Percentiles rank a stretch among this genome's conserved stretches.
These are phyloP conservation scores for Spergularia bocconei DNA, from an alignment of 148 eudicot genomes.

Conservation along the genomic window DNA sequence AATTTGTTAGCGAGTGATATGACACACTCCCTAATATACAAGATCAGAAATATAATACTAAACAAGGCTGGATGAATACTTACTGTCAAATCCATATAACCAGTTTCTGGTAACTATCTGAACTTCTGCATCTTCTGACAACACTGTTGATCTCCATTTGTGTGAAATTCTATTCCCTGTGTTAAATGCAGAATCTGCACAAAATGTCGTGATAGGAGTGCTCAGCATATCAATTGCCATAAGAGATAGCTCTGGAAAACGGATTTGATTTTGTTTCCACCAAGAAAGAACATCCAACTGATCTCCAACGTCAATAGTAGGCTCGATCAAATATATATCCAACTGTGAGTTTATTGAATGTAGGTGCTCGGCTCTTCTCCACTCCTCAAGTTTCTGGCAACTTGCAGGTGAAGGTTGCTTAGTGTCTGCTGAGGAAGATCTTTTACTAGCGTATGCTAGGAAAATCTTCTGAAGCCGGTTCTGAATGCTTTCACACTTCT, in stretches of 20 bases:
- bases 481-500: neutral
- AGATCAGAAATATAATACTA: neutral
- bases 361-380: neutral
- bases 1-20: neutral
- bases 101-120: neutral
- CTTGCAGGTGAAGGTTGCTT: neutral
- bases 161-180: neutral
- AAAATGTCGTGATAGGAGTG: neutral
- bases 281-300: neutral
- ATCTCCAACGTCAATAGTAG: neutral
- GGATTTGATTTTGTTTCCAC: conserved; percentile 1
- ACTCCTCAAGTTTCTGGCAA: neutral
- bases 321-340: neutral
- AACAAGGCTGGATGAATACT: neutral
- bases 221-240: neutral
- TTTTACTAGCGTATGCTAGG: neutral
- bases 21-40: neutral
- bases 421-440: neutral
- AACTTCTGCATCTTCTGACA: neutral
- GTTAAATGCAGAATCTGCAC: neutral
- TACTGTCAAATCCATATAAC: conserved; percentile 2
- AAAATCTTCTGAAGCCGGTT: neutral
- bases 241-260: conserved; percentile 1
- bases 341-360: neutral
- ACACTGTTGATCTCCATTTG: neutral